phyloP scores from a whole-genome alignment of 2,329 filamentous ascomycete genomes.

The Magnaporthiopsis incrustans region DNA sequence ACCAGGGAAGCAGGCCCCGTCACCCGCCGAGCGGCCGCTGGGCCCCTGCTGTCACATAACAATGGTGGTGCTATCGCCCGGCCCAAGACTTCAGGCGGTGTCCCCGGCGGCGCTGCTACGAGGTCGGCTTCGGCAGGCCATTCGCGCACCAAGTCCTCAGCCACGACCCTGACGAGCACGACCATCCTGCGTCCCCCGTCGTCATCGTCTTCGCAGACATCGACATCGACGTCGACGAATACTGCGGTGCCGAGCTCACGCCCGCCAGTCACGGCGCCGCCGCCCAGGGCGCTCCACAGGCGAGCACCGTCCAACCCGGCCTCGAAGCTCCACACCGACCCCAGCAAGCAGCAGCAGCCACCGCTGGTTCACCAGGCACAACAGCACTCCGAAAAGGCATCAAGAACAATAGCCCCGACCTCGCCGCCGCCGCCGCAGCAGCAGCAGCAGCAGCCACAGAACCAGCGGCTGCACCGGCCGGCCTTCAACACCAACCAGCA shows the following conservation, averaged over 20 bases:
- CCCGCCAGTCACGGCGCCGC: slow-evolving; percentile 10
- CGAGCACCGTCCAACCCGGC: slow-evolving; percentile 10
- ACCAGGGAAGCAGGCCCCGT: not conserved
- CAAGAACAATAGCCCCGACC: slow-evolving; percentile 3
- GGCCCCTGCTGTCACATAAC: slow-evolving; percentile 13
- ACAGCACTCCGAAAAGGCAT: slow-evolving; percentile 3
- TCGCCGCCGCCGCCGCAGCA: too few species aligned
- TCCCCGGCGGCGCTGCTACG: slow-evolving; percentile 12
- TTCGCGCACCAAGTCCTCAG: slow-evolving; percentile 32
- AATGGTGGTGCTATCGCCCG: slow-evolving; percentile 11
- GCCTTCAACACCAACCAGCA: slow-evolving; percentile 57
- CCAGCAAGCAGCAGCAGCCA: slow-evolving; percentile 6
- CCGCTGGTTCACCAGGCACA: not conserved
- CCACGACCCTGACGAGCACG: slow-evolving; percentile 27
- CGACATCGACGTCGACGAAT: slow-evolving; percentile 12
- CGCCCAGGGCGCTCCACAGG: slow-evolving; percentile 11
- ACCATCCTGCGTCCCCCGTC: slow-evolving; percentile 31
- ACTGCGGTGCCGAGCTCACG: slow-evolving; percentile 11
- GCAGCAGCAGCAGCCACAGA: slow-evolving; percentile 6
- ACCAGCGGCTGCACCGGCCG: slow-evolving; percentile 31
- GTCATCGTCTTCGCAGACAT: slow-evolving; percentile 16
- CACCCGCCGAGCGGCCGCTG: not conserved
- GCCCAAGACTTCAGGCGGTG: slow-evolving; percentile 21
- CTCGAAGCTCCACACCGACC: slow-evolving; percentile 1
- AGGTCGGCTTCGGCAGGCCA: slow-evolving; percentile 19